phyloP scores from a whole-genome alignment of 2,329 filamentous ascomycete genomes.

The Diaporthe vaccinii region DNA sequence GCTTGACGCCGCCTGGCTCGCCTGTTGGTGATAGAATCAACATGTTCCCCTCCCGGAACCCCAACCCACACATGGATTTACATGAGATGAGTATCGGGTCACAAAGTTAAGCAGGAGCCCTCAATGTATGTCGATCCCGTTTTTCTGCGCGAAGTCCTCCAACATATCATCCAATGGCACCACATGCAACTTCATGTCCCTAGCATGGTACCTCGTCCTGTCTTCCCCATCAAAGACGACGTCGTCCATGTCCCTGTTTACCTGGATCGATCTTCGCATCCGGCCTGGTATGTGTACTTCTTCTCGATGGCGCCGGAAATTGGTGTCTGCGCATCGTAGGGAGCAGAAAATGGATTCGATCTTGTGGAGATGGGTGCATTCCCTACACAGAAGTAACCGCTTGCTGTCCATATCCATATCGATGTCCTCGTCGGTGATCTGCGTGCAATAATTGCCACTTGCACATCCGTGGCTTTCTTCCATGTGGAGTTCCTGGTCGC shows the following conservation, averaged over 20 bases:
- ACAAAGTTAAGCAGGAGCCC: background rate
- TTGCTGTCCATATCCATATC: constrained; percentile 42
- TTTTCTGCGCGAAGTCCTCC: constrained; percentile 40
- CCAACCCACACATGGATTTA: background rate
- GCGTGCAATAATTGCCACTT: constrained; percentile 45
- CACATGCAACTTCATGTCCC: constrained; percentile 43
- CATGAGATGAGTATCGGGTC: background rate
- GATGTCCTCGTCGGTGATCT: constrained; percentile 43
- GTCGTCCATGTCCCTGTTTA: constrained; percentile 41
- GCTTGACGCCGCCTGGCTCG: background rate
- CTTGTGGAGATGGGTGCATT: constrained; percentile 49
- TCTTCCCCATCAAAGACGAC: constrained; percentile 39
- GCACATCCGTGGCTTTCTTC: constrained; percentile 46
- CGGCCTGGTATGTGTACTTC: constrained; percentile 49
- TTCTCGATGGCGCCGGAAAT: constrained; percentile 52
- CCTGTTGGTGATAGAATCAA: background rate
- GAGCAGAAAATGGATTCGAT: constrained; percentile 50
- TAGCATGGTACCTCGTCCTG: constrained; percentile 43
- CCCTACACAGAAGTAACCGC: constrained; percentile 48
- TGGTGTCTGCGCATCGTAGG: constrained; percentile 47
- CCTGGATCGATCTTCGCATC: constrained; percentile 21
- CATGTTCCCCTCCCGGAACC: background rate
- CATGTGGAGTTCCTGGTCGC: constrained; percentile 44
- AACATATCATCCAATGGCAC: constrained; percentile 42
- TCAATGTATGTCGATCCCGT: constrained; percentile 31